phyloP scores from a whole-genome alignment of 805 yeast genomes.

The Candida khao-thaluensis region DNA sequence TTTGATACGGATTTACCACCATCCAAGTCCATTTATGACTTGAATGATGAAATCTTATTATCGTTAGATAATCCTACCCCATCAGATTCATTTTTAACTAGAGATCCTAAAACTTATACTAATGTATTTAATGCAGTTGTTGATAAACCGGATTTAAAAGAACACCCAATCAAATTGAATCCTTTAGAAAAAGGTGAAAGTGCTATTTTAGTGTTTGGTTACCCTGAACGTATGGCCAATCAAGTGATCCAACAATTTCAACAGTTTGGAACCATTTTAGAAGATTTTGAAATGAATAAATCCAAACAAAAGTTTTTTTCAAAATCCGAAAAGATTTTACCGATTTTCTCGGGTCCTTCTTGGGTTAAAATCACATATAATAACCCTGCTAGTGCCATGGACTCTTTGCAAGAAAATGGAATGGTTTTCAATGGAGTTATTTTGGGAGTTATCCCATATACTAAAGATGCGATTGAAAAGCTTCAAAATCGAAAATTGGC shows the following conservation, averaged over 20 bases:
- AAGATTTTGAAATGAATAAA: conserved; percentile 54
- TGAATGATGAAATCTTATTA: conserved; percentile 42
- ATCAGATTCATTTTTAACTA: conserved; percentile 41
- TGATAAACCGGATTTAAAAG: conserved; percentile 8
- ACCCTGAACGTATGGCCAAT: conserved; percentile 71
- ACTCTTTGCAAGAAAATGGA: conserved; percentile 87
- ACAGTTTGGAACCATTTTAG: conserved; percentile 77
- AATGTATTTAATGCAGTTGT: conserved; percentile 42
- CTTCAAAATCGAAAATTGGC: conserved; percentile 46
- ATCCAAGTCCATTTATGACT: conserved; percentile 48
- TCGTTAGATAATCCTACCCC: conserved; percentile 34
- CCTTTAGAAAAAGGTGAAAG: conserved; percentile 43
- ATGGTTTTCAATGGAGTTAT: conserved; percentile 60
- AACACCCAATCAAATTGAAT: conserved; percentile 15
- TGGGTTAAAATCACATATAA: conserved; percentile 92
- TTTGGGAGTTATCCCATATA: conserved; percentile 71
- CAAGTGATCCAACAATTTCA: conserved; percentile 69
- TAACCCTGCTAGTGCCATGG: conserved; percentile 67
- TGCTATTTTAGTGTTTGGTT: conserved; percentile 85
- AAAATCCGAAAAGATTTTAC: conserved; percentile 33
- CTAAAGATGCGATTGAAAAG: conserved; percentile 59
- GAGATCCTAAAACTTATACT: conserved; percentile 45
- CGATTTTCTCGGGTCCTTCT: conserved; percentile 79
- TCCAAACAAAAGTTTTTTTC: conserved; percentile 12
- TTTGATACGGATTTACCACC: conserved; percentile 48